Evolutionary conservation across 805 yeast species (phyloP).

Genomic region (Metschnikowia drakensbergensis): DNA sequence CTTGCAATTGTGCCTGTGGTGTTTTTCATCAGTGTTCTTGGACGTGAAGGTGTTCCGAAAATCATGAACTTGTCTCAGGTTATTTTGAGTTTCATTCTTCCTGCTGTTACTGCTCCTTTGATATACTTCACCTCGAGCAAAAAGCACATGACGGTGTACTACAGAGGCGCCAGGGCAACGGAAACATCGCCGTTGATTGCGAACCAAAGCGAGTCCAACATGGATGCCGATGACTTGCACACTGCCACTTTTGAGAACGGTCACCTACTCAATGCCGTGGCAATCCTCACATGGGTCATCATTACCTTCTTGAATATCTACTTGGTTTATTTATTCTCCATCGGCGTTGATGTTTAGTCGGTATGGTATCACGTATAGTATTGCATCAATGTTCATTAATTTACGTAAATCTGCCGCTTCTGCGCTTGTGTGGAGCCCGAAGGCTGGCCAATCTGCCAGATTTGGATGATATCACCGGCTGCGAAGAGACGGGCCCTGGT

Average conservation of each 20-base stretch:
- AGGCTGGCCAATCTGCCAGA: constrained; percentile 36
- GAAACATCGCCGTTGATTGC: constrained; percentile 11
- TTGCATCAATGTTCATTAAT: not conserved
- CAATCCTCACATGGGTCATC: constrained; percentile 38
- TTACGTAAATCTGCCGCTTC: constrained; percentile 14
- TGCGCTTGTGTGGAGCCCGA: constrained; percentile 39
- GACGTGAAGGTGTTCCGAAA: constrained; percentile 43
- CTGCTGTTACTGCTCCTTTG: constrained; percentile 43
- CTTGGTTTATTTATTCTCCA: constrained; percentile 38
- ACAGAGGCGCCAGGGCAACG: not conserved
- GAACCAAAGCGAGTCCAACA: constrained; percentile 5
- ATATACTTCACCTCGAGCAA: constrained; percentile 41
- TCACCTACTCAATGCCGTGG: constrained; percentile 26
- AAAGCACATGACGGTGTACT: constrained; percentile 38
- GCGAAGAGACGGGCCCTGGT: constrained; percentile 51
- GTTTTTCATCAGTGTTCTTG: constrained; percentile 33
- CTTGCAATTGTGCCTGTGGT: constrained; percentile 43
- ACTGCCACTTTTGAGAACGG: constrained; percentile 41
- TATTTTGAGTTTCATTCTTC: constrained; percentile 41
- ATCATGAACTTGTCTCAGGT: constrained; percentile 46
- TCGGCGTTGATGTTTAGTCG: constrained; percentile 36
- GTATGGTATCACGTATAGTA: not conserved
- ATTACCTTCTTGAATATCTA: constrained; percentile 39
- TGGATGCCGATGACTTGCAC: constrained; percentile 8
- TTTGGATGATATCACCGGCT: constrained; percentile 15